phyloP scores from a whole-genome alignment of 2,329 filamentous ascomycete genomes.

The Colletotrichum aenigma region DNA sequence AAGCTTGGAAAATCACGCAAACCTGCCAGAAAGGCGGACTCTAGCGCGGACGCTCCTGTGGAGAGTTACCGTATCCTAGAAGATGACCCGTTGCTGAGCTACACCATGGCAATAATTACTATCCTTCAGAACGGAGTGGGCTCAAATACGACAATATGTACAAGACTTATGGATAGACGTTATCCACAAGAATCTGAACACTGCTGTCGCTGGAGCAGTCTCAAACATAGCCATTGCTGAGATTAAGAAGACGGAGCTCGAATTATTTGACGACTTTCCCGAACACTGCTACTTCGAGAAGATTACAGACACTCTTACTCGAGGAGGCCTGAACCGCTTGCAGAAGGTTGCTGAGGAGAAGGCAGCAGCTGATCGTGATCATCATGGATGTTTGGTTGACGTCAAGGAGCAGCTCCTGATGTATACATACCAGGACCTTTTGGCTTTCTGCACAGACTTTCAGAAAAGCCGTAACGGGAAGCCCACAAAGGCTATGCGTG shows the following conservation, averaged over 20 bases:
- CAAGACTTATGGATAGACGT: not conserved
- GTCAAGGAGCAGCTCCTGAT: conserved; percentile 48
- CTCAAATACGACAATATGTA: not conserved
- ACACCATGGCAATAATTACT: not conserved
- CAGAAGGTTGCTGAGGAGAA: not conserved
- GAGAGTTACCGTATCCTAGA: not conserved
- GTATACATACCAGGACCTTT: conserved; percentile 44
- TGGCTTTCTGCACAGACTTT: conserved; percentile 51
- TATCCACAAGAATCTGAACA: not conserved
- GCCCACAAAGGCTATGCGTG: conserved; percentile 48
- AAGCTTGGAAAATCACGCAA: not conserved
- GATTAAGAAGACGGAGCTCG: not conserved
- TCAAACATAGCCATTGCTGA: not conserved
- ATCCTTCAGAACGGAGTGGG: not conserved
- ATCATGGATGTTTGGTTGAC: conserved; percentile 30
- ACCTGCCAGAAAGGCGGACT: not conserved
- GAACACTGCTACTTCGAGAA: not conserved
- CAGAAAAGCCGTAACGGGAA: conserved; percentile 47
- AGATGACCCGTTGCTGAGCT: not conserved
- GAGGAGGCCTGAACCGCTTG: not conserved
- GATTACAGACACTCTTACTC: not conserved
- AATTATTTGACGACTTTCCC: not conserved
- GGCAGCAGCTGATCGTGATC: not conserved
- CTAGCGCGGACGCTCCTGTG: not conserved
- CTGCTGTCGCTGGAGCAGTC: not conserved